A percentile compares a stretch with the other conserved stretches of the same genome.
Conservation (phyloP, 2,329 filamentous ascomycete species). For the Akanthomyces lecanii region DNA sequence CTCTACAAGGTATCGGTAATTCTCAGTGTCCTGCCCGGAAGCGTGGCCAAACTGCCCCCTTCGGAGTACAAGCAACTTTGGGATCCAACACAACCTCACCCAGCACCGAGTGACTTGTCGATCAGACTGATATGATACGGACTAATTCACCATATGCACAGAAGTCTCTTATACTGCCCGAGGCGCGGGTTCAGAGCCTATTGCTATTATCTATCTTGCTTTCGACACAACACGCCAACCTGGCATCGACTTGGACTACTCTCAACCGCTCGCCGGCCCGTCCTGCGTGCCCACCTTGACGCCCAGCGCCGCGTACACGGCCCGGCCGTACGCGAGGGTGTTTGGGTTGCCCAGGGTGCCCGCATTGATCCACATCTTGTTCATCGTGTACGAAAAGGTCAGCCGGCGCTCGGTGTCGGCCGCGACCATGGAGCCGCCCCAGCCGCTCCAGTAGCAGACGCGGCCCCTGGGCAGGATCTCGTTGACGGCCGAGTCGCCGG, state of each 20-base stretch:
- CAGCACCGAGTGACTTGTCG: no score
- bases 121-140: no score
- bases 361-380: conserved; percentile 33
- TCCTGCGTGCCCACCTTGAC: not conserved
- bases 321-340: conserved; percentile 3
- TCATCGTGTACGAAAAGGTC: conserved; percentile 44
- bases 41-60: no score
- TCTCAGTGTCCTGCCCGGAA: no score
- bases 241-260: not conserved
- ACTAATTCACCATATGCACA: no score
- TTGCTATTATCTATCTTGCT: not conserved
- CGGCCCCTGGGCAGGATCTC: conserved; percentile 28
- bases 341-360: conserved; percentile 9
- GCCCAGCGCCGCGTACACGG: conserved; percentile 10
- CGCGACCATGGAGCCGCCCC: conserved; percentile 40
- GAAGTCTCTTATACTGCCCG: no score
- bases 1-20: no score
- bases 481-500: conserved; percentile 25
- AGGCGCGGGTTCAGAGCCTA: no score
- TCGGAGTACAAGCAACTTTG: no score
- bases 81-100: no score
- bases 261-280: not conserved
- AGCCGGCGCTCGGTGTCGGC: conserved; percentile 40
- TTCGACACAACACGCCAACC: not conserved
- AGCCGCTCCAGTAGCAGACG: conserved; percentile 40